Percentiles rank a stretch among this genome's conserved stretches.
These are phyloP conservation scores for Picea abies DNA, from an alignment of 83 land plant genomes.

Conservation along the genomic window DNA sequence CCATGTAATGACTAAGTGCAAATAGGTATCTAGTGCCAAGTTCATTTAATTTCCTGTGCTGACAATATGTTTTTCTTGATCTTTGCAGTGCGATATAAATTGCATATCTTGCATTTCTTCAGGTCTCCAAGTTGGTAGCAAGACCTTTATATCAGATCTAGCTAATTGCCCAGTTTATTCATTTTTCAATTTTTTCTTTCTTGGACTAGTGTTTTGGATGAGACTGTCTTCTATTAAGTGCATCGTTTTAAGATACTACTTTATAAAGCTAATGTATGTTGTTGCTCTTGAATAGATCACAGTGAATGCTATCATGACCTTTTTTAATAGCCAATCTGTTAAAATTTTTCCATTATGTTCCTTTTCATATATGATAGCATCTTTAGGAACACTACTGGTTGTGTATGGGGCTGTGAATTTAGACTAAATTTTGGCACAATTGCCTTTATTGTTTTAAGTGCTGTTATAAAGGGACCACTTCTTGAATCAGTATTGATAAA, in stretches of 20 bases:
- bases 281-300: not conserved
- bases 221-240: not conserved
- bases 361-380: not conserved
- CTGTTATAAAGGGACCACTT: no score
- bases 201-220: not conserved
- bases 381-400: not conserved
- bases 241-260: not conserved
- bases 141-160: not conserved
- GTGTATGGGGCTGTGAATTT: not conserved
- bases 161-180: not conserved
- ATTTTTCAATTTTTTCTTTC: conserved; percentile 1
- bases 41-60: not conserved
- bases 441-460: no score
- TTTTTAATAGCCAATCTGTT: not conserved
- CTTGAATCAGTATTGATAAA: no score
- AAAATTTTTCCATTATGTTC: not conserved
- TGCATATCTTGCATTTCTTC: conserved; percentile 4
- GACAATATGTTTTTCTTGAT: not conserved
- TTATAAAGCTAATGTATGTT: not conserved
- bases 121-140: conserved; percentile 7
- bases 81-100: not conserved
- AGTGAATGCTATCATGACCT: not conserved
- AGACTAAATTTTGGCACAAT: no score
- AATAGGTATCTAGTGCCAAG: not conserved
- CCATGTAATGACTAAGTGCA: no score